Evolutionary conservation across 352 stramenopile genomes (phyloP), one percentile per base, ranked within the genome.

Genomic region (Chrysophaeum taylorii): DNA sequence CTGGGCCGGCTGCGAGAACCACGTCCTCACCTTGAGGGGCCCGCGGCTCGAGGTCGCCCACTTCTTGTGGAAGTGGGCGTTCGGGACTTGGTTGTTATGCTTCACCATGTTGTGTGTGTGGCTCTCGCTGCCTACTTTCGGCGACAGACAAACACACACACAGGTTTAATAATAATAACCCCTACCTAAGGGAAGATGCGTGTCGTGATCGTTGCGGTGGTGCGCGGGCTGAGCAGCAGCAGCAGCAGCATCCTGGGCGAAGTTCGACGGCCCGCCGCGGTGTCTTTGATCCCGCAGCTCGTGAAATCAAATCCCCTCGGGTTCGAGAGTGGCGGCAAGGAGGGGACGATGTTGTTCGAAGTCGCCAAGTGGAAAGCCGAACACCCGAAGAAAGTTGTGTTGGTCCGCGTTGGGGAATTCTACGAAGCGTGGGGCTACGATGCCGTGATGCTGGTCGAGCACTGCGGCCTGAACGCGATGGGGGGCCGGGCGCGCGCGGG

Each of bases 31-130:
- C 71, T 87, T 83, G 53, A 85, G 78, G 33, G 75, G 78, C 72
- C 80, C 80, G 71, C 91, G 89, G 39, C 53, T 68, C 75, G 75
- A 82, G 81, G 89, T 82, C 82, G 95, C 84, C 90, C 95, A 99
- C 84, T 99, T 96, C 89, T 99, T 98, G 85, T 98, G 90, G 90
- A 98, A 99, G 84, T 99, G 95, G 76, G 92, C 92, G 85, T 98
- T 98, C 69, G 94, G 94, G 84, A 99, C 92, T 79, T 98, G 89
- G 85, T 99, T 99, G 86, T 99, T 99, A 86, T 99, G 95, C 89
- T 98, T 98, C 75, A 98, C 92, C 94, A 92, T 94, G 61, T 70
- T 82, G 68, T n/a, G n/a, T n/a, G n/a, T n/a, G n/a, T n/a, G n/a
- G n/a, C n/a, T n/a, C n/a, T n/a, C n/a, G n/a, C n/a, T n/a, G n/a